Conservation (phyloP, 768 basidiomycete genomes). For the Clathrus columnatus region DNA sequence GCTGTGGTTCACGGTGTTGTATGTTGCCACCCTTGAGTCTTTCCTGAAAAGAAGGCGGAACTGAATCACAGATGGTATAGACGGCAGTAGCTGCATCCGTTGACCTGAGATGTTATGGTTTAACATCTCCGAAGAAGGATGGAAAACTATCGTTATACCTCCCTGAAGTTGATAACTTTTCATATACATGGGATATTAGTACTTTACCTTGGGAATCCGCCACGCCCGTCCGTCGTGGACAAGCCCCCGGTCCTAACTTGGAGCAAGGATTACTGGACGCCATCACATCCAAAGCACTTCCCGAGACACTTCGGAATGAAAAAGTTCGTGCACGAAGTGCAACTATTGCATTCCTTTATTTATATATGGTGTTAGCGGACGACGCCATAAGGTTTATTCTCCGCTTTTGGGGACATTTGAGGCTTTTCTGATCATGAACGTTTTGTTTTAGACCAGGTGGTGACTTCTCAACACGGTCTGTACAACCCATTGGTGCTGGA, state of each 20-base stretch:
- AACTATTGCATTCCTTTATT: slow-evolving; percentile 77
- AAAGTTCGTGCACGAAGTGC: slow-evolving; percentile 36
- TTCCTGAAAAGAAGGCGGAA: slow-evolving; percentile 9
- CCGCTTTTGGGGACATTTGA: slow-evolving; percentile 5
- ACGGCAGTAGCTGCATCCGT: slow-evolving; percentile 94
- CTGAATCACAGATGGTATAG: slow-evolving; percentile 30
- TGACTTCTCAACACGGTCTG: slow-evolving; percentile 75
- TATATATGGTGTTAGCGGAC: slow-evolving; percentile 75
- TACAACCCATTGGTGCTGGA: slow-evolving; percentile 90
- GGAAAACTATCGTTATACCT: slow-evolving; percentile 68
- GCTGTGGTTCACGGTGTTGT: slow-evolving; percentile 97
- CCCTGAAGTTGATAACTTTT: slow-evolving; percentile 68
- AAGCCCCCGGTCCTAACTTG: slow-evolving; percentile 53
- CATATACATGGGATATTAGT: slow-evolving; percentile 67
- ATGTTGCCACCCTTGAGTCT: too few relatives aligned
- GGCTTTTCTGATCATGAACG: slow-evolving; percentile 14
- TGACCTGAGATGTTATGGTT: slow-evolving; percentile 89
- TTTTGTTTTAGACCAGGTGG: slow-evolving; percentile 51
- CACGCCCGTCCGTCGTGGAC: slow-evolving; percentile 40
- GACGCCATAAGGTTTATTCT: slow-evolving; percentile 48
- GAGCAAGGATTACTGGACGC: slow-evolving; percentile 69
- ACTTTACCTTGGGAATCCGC: slow-evolving; percentile 73
- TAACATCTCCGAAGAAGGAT: slow-evolving; percentile 68
- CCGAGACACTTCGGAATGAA: slow-evolving; percentile 21
- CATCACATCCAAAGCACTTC: slow-evolving; percentile 41